A percentile compares a stretch with the other conserved stretches of the same genome.
phyloP scores from a whole-genome alignment of 2,329 filamentous ascomycete genomes.

The Fusarium sp. region DNA sequence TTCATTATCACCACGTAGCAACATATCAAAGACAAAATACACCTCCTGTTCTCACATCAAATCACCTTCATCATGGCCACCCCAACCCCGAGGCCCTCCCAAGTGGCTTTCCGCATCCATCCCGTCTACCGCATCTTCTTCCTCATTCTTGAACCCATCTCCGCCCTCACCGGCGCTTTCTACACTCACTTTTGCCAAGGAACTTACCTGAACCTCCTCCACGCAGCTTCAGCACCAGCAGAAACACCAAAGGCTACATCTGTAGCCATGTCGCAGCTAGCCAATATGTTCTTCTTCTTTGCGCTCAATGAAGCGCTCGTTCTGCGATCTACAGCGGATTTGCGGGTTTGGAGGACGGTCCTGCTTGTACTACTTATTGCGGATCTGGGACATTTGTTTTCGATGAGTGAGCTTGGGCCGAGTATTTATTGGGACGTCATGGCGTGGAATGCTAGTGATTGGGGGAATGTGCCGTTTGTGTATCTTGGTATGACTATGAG shows the following conservation, averaged over 20 bases:
- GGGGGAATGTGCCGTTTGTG: slow-evolving; percentile 76
- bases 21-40: background rate
- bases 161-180: slow-evolving; percentile 62
- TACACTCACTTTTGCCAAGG: slow-evolving; percentile 60
- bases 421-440: slow-evolving; percentile 70
- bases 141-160: slow-evolving; percentile 73
- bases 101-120: slow-evolving; percentile 61
- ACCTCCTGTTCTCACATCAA: background rate
- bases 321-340: slow-evolving; percentile 73
- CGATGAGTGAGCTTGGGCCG: slow-evolving; percentile 66
- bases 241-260: slow-evolving; percentile 67
- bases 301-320: slow-evolving; percentile 81
- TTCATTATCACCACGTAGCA: slow-evolving; percentile 20
- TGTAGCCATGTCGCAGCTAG: slow-evolving; percentile 77
- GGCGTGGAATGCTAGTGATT: slow-evolving; percentile 73
- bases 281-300: slow-evolving; percentile 81
- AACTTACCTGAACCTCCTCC: slow-evolving; percentile 71
- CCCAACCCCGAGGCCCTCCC: slow-evolving; percentile 26
- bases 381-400: slow-evolving; percentile 80
- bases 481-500: slow-evolving; percentile 71
- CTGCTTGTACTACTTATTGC: slow-evolving; percentile 74
- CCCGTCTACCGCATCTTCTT: slow-evolving; percentile 76
- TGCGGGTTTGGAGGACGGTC: slow-evolving; percentile 75
- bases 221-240: slow-evolving; percentile 57
- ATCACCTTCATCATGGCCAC: slow-evolving; percentile 38